Percentiles rank a stretch among this genome's conserved stretches.
Conservation (phyloP, 768 basidiomycete genomes). For the Piloderma croceum region DNA sequence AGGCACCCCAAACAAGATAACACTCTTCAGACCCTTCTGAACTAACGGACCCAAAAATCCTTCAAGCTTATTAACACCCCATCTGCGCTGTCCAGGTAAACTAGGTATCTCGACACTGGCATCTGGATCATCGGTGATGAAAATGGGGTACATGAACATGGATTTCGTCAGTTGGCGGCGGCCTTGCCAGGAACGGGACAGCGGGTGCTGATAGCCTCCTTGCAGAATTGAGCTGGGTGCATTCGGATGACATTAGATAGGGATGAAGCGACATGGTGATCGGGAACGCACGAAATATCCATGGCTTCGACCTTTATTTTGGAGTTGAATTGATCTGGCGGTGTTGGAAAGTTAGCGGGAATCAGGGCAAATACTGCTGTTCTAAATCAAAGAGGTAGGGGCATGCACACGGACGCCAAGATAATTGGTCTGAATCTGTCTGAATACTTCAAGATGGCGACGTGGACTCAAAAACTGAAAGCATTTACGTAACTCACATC, state of each 20-base stretch:
- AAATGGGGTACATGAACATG: conserved; percentile 99
- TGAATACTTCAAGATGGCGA: too few relatives aligned
- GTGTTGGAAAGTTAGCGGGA: too few relatives aligned
- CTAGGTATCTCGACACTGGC: conserved; percentile 71
- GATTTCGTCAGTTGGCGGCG: conserved; percentile 74
- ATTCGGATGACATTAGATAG: too few relatives aligned
- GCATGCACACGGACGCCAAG: too few relatives aligned
- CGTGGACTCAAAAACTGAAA: too few relatives aligned
- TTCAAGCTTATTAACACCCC: conserved; percentile 94
- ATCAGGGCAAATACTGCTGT: too few relatives aligned
- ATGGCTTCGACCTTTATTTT: too few relatives aligned
- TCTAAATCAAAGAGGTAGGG: too few relatives aligned
- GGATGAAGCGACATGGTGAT: background rate
- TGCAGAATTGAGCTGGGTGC: conserved; percentile 77
- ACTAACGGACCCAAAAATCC: conserved; percentile 84
- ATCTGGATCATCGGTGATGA: conserved; percentile 91
- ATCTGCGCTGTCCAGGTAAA: conserved; percentile 83
- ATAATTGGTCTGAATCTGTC: too few relatives aligned
- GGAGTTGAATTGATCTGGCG: too few relatives aligned
- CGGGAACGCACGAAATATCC: too few relatives aligned
- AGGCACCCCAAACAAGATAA: conserved; percentile 94
- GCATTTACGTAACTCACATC: too few relatives aligned
- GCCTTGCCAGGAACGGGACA: conserved; percentile 83
- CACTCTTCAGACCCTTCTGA: conserved; percentile 81
- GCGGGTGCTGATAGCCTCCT: conserved; percentile 91